phyloP scores from a whole-genome alignment of 371 early-diverging fungal species.

The Dichotomocladium elegans region DNA sequence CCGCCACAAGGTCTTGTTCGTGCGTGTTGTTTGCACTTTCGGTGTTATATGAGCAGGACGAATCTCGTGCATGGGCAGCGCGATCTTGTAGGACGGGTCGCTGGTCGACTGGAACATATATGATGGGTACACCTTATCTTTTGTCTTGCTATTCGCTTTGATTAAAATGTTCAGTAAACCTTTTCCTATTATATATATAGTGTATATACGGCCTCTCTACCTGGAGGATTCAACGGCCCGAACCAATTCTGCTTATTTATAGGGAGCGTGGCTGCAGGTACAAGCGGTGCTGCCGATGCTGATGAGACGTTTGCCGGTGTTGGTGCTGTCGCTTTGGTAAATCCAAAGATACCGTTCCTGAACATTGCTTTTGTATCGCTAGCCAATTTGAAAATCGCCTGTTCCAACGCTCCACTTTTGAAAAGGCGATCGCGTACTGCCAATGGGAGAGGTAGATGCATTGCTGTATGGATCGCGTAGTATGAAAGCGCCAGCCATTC shows the following conservation, averaged over 20 bases:
- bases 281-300: background rate
- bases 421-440: background rate
- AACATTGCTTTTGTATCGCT: background rate
- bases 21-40: background rate
- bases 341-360: background rate
- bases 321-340: background rate
- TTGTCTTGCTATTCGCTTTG: background rate
- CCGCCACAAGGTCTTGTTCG: constrained; percentile 10
- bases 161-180: background rate
- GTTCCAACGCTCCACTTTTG: too few relatives aligned
- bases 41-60: background rate
- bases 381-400: background rate
- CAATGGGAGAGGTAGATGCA: background rate
- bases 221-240: background rate
- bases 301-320: background rate
- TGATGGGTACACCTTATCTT: background rate
- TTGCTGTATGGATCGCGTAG: too few relatives aligned
- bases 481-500: too few relatives aligned
- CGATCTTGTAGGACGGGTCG: background rate
- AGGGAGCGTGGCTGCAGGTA: background rate
- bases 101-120: background rate
- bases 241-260: background rate
- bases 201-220: background rate
- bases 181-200: background rate
- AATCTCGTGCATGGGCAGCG: constrained; percentile 1